Evolutionary conservation across 441 rosid genomes (phyloP), one percentile per base, ranked within the genome.

Genomic region (Euphorbia schlechtendalii): DNA sequence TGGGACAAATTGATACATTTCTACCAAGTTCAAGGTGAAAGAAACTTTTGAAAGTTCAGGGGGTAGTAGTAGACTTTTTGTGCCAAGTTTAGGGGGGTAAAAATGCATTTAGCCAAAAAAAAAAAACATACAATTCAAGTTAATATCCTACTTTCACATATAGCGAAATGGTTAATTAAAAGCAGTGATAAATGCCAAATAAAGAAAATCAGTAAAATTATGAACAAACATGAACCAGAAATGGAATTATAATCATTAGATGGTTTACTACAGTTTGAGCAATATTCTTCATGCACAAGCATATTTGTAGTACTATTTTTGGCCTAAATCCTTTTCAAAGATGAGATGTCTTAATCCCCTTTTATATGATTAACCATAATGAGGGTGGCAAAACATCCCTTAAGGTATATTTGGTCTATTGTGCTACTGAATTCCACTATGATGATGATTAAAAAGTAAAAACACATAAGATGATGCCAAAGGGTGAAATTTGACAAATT

Each of bases 331-430:
- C 22, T 13, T 32, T 51, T 58, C 67, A 55, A 61, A 52, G 67
- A 45, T 69, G 57, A 25, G 25, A 69, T 45, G 67, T 55, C 67
- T 43, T 55, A 27, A 43, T 61, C 61, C 15, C 56, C 72, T 60
- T 61, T 53, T 62, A 21, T 56, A 43, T 18, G 55, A 51, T 5
- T 18, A 51, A 43, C 62, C 38, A 55, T 43, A 13, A 62, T 54
- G 30, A 56, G 49, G 45, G 20, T 54, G 57, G 17, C 14, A 45
- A 54, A 56, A 15, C 59, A 61, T 40, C 17, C 59, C 21, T 69
- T 28, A 9, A 4, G 56, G 43, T 55, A 10, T 25, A 41, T 20
- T 51, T 51, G 11, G 55, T 7, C 22, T 21, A 51, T 25, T 51
- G 3, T 32, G 6, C 34, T 32, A 32, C 34, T 32, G 34, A 32